Evolutionary conservation across 495 filamentous ascomycete genomes (phyloP).

Genomic region (Penicillium alfredii): DNA sequence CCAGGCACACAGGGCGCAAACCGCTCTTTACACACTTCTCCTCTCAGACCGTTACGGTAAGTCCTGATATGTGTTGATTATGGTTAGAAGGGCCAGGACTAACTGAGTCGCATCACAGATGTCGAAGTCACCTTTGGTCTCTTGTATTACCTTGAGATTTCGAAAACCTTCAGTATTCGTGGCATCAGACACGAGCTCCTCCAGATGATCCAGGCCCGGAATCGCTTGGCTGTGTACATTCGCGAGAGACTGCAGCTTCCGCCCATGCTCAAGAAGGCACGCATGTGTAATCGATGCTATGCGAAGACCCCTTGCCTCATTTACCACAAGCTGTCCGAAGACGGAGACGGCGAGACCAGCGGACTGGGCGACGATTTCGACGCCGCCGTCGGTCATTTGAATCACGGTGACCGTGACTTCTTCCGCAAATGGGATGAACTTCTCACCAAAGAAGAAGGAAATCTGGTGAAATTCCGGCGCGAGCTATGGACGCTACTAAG

Average conservation of each 20-base stretch:
- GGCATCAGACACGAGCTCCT: slow-evolving; percentile 77
- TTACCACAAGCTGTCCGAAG: slow-evolving; percentile 87
- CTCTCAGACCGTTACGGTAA: slow-evolving; percentile 85
- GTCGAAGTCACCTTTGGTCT: slow-evolving; percentile 82
- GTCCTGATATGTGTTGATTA: slow-evolving; percentile 11
- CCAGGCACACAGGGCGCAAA: slow-evolving; percentile 80
- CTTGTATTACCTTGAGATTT: slow-evolving; percentile 89
- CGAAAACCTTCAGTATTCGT: slow-evolving; percentile 76
- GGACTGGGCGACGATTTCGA: slow-evolving; percentile 70
- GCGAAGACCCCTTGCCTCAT: slow-evolving; percentile 83
- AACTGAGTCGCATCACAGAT: no score
- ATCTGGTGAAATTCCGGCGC: slow-evolving; percentile 71
- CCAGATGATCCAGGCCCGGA: slow-evolving; percentile 96
- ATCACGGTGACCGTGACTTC: slow-evolving; percentile 65
- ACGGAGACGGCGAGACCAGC: slow-evolving; percentile 74
- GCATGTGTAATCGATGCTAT: slow-evolving; percentile 78
- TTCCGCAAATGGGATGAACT: slow-evolving; percentile 92
- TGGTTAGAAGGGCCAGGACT: no score
- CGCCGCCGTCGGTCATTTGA: slow-evolving; percentile 67
- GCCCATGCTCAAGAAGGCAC: slow-evolving; percentile 72
- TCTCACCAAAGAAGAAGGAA: slow-evolving; percentile 88
- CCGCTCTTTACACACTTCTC: slow-evolving; percentile 86
- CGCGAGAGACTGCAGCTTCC: slow-evolving; percentile 76
- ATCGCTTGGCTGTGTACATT: slow-evolving; percentile 76
- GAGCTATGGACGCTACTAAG: slow-evolving; percentile 96